A percentile compares a stretch with the other conserved stretches of the same genome.
phyloP scores from a whole-genome alignment of 768 basidiomycete species.

The Pleurotus cornucopiae region DNA sequence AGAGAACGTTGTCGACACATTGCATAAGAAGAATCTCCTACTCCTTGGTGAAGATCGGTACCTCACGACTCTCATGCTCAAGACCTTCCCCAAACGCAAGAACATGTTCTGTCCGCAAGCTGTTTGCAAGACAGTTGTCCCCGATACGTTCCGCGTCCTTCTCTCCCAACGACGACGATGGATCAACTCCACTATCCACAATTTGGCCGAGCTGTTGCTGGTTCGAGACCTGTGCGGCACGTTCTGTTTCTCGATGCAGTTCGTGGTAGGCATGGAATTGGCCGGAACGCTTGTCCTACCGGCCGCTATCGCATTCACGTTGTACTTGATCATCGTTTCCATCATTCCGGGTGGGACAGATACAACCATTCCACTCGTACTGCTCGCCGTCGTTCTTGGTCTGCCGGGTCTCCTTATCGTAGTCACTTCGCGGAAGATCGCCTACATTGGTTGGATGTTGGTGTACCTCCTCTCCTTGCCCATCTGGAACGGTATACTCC shows the following conservation, averaged over 20 bases:
- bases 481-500: constrained; percentile 95
- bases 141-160: constrained; percentile 91
- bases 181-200: constrained; percentile 99
- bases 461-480: constrained; percentile 90
- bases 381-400: constrained; percentile 93
- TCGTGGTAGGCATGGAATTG: constrained; percentile 97
- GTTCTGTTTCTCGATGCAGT: constrained; percentile 99
- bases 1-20: constrained; percentile 97
- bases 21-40: constrained; percentile 98
- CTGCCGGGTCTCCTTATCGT: constrained; percentile 94
- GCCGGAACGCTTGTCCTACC: constrained; percentile 95
- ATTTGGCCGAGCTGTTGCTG: constrained; percentile 88
- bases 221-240: constrained; percentile 99
- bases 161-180: constrained; percentile 96
- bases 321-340: constrained; percentile 87
- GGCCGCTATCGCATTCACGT: constrained; percentile 94
- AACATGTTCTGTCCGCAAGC: constrained; percentile 99
- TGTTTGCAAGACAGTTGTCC: constrained; percentile 98
- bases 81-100: constrained; percentile 99
- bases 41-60: constrained; percentile 99
- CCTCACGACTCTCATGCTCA: constrained; percentile 93
- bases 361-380: constrained; percentile 85
- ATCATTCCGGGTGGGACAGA: constrained; percentile 77
- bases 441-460: constrained; percentile 97
- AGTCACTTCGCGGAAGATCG: constrained; percentile 90